phyloP scores from a whole-genome alignment of 164 flowering plant genomes.

The Dillenia suffruticosa region DNA sequence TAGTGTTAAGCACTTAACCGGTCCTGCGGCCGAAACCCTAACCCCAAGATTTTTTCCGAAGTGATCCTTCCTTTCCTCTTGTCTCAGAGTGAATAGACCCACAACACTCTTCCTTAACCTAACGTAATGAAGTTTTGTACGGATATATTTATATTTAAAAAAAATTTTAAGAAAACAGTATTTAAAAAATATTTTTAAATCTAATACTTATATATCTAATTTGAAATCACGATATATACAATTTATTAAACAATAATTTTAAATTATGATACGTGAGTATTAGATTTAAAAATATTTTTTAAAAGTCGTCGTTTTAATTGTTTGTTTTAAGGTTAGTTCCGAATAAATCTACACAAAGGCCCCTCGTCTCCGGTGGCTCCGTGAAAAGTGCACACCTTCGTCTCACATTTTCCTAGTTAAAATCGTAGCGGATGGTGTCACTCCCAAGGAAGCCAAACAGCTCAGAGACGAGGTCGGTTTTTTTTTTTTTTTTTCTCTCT shows the following conservation, averaged over 20 bases:
- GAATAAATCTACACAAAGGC: too few species aligned
- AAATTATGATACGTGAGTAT: too few species aligned
- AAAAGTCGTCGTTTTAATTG: too few species aligned
- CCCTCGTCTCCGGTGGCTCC: slow-evolving; percentile 67
- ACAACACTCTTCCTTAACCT: slow-evolving; percentile 80
- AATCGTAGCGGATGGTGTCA: slow-evolving; percentile 56
- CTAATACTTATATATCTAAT: too few species aligned
- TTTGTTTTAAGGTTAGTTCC: too few species aligned
- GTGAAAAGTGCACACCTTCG: slow-evolving; percentile 80
- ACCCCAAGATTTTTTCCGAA: slow-evolving; percentile 95
- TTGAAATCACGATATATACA: too few species aligned
- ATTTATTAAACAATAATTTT: too few species aligned
- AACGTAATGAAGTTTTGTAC: slow-evolving; percentile 15
- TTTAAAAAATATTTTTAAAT: too few species aligned
- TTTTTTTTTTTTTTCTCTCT: slow-evolving; percentile 14
- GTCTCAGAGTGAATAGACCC: slow-evolving; percentile 83
- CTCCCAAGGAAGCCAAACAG: slow-evolving; percentile 61
- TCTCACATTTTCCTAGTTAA: slow-evolving; percentile 11
- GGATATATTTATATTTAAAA: too few species aligned
- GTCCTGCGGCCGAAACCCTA: background rate
- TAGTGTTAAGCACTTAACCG: too few species aligned
- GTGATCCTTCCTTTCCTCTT: slow-evolving; percentile 86
- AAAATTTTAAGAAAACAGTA: too few species aligned
- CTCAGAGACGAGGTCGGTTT: slow-evolving; percentile 78
- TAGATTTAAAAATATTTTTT: too few species aligned